Conservation (phyloP, 495 filamentous ascomycete genomes). For the Cudoniella acicularis region DNA sequence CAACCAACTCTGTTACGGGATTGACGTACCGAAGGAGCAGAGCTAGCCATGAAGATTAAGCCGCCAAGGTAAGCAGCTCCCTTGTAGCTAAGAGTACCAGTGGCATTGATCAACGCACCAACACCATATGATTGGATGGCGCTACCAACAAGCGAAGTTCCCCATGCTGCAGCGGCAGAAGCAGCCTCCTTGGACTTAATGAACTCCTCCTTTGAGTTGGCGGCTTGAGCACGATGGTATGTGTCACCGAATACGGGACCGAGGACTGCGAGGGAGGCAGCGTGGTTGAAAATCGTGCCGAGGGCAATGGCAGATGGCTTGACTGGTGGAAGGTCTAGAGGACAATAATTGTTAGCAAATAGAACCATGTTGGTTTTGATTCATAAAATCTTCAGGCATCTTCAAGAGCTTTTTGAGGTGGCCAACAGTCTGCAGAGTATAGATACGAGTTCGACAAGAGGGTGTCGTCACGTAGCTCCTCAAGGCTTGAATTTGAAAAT, state of each 20-base stretch:
- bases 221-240: conserved; percentile 85
- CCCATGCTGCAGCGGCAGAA: conserved; percentile 83
- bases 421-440: too few species aligned
- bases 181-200: conserved; percentile 88
- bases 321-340: conserved; percentile 82
- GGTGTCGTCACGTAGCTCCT: conserved; percentile 5
- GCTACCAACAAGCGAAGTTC: conserved; percentile 83
- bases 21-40: conserved; percentile 76
- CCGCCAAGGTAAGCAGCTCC: conserved; percentile 90
- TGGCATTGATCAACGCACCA: conserved; percentile 91
- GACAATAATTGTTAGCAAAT: background rate
- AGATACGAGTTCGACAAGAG: background rate
- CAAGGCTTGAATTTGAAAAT: too few species aligned
- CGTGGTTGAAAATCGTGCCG: conserved; percentile 93
- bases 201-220: conserved; percentile 96
- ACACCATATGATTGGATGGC: conserved; percentile 92
- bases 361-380: too few species aligned
- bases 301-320: conserved; percentile 97
- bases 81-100: conserved; percentile 91
- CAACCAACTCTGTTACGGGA: too few species aligned
- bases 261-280: conserved; percentile 73
- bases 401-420: too few species aligned
- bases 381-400: too few species aligned
- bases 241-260: conserved; percentile 90
- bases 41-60: conserved; percentile 87